These are phyloP conservation scores for Phaeotremella skinneri DNA, from an alignment of 768 basidiomycete species.

Conservation along the genomic window DNA sequence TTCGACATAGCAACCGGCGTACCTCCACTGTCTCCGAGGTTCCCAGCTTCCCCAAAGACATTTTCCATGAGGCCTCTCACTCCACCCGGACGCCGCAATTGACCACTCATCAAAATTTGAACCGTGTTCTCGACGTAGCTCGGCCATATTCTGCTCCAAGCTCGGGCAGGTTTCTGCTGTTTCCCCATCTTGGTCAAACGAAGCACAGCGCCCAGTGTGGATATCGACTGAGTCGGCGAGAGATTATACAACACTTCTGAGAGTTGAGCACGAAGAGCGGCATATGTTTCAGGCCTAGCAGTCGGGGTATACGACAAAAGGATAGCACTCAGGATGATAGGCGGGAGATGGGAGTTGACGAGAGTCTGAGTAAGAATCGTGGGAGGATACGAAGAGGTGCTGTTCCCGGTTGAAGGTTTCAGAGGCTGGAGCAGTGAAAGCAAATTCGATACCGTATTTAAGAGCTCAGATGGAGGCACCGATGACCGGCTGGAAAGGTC, in stretches of 20 bases:
- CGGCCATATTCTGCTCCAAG: slow-evolving; percentile 1
- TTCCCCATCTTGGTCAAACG: slow-evolving; percentile 11
- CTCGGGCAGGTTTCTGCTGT: background rate
- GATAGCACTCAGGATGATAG: slow-evolving; percentile 27
- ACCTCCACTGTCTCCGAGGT: slow-evolving; percentile 18
- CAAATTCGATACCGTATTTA: slow-evolving; percentile 9
- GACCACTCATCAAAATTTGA: slow-evolving; percentile 26
- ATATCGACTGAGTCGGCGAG: slow-evolving; percentile 21
- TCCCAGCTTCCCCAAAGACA: slow-evolving; percentile 29
- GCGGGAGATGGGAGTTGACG: slow-evolving; percentile 18
- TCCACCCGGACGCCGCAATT: slow-evolving; percentile 31
- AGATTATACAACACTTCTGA: slow-evolving; percentile 11
- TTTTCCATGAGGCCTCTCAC: slow-evolving; percentile 36
- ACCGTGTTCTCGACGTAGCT: slow-evolving; percentile 23
- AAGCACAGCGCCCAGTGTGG: slow-evolving; percentile 20
- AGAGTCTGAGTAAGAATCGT: slow-evolving; percentile 29
- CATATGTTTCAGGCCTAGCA: slow-evolving; percentile 6
- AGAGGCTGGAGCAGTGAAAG: slow-evolving; percentile 18
- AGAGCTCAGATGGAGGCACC: background rate
- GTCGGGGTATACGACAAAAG: slow-evolving; percentile 33
- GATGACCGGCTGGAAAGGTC: background rate
- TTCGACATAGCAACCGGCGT: slow-evolving; percentile 5
- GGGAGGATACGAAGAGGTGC: slow-evolving; percentile 23
- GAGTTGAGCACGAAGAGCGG: slow-evolving; percentile 11
- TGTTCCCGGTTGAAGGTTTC: slow-evolving; percentile 13